Conservation (phyloP, 1,284 basidiomycete species). For the Naganishia sp. region DNA sequence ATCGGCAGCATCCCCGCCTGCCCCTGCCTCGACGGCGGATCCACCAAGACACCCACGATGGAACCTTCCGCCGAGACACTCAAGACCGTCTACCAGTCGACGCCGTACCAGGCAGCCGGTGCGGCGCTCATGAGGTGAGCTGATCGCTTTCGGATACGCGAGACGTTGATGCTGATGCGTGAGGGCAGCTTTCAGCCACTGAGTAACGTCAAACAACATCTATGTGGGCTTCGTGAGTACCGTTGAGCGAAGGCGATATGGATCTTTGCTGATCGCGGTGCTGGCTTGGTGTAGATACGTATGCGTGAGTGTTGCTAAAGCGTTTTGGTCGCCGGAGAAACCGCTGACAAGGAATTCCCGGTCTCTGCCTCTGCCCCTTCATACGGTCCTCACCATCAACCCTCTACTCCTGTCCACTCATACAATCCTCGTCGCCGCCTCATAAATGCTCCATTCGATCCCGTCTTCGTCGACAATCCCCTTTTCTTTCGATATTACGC, state of each 20-base stretch:
- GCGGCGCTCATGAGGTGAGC: constrained; percentile 53
- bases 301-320: constrained; percentile 43
- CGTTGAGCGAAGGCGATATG: too few species aligned
- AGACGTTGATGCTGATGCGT: not conserved
- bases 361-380: not conserved
- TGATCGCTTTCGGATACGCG: not conserved
- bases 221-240: constrained; percentile 55
- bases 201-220: constrained; percentile 58
- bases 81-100: constrained; percentile 37
- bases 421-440: too few species aligned
- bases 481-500: not conserved
- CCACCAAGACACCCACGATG: constrained; percentile 4
- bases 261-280: not conserved
- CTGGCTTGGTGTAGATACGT: constrained; percentile 37
- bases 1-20: too few species aligned
- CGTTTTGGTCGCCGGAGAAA: too few species aligned
- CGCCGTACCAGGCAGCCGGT: constrained; percentile 50
- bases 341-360: not conserved
- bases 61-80: constrained; percentile 14
- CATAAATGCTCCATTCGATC: not conserved
- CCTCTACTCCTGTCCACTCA: too few species aligned
- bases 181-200: constrained; percentile 55
- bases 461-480: not conserved
- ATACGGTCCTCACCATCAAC: not conserved
- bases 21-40: too few species aligned